phyloP scores from a whole-genome alignment of 345 rosid genomes.

The Brassica rapa region DNA sequence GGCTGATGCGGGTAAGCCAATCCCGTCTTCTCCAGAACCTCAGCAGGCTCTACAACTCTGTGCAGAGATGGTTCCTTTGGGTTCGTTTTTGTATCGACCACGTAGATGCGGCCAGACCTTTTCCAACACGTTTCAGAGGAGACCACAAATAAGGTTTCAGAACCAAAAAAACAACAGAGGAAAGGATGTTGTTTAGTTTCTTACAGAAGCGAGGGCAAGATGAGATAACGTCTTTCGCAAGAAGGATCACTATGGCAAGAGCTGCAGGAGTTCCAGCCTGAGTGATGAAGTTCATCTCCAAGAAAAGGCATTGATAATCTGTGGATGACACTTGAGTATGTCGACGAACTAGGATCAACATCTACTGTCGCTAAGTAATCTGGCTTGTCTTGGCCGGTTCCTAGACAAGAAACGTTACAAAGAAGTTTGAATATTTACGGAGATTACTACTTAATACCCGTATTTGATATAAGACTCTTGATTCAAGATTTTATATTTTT shows the following conservation, averaged over 20 bases:
- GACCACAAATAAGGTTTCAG: neutral
- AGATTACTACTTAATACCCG: neutral
- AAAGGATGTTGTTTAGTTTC: neutral
- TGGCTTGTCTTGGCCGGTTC: conserved; percentile 72
- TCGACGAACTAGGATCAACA: conserved; percentile 69
- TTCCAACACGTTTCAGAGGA: neutral
- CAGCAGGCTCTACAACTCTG: conserved; percentile 62
- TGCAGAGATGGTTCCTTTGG: conserved; percentile 1
- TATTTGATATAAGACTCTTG: no score
- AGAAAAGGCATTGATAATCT: conserved; percentile 66
- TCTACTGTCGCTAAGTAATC: conserved; percentile 81
- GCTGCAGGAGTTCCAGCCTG: conserved; percentile 92
- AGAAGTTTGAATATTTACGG: neutral
- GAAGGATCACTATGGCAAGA: conserved; percentile 83
- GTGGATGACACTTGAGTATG: conserved; percentile 69
- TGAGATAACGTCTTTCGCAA: conserved; percentile 58
- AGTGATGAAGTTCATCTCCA: conserved; percentile 86
- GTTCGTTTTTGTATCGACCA: conserved; percentile 55
- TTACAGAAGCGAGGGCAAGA: conserved; percentile 24
- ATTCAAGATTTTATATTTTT: no score
- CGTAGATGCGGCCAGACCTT: conserved; percentile 83
- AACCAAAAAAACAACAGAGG: neutral
- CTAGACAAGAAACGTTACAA: conserved; percentile 35
- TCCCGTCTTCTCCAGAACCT: conserved; percentile 50
- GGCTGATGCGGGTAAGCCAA: conserved; percentile 93